A percentile compares a stretch with the other conserved stretches of the same genome.
Conservation (phyloP, 140 eudicot genomes). For the Senecio squalidus region DNA sequence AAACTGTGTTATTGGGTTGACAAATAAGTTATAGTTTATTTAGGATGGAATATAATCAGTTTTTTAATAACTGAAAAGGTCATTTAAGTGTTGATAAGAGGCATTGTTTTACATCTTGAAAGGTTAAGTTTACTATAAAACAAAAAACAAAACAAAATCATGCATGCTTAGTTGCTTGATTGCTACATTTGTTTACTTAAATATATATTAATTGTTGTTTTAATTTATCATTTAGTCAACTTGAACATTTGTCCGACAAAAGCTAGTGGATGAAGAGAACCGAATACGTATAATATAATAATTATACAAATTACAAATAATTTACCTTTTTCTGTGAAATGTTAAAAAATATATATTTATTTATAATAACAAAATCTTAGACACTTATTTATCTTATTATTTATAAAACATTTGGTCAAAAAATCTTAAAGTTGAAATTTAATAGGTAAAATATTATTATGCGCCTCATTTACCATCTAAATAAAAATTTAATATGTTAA, state of each 20-base stretch:
- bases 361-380: too few relatives aligned
- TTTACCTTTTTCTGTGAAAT: too few relatives aligned
- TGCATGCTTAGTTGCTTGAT: neutral
- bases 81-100: slow-evolving; percentile 23
- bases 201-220: neutral
- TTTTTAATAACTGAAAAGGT: slow-evolving; percentile 13
- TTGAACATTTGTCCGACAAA: neutral
- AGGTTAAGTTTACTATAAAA: slow-evolving; percentile 11
- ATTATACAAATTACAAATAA: too few relatives aligned
- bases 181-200: neutral
- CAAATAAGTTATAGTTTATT: slow-evolving; percentile 8
- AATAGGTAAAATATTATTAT: too few relatives aligned
- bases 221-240: slow-evolving; percentile 4
- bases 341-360: too few relatives aligned
- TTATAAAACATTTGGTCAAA: too few relatives aligned
- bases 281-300: too few relatives aligned
- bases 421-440: too few relatives aligned
- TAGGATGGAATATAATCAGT: neutral
- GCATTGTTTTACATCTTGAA: slow-evolving; percentile 18
- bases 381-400: too few relatives aligned
- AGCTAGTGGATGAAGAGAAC: neutral
- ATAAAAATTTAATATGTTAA: too few relatives aligned
- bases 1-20: slow-evolving; percentile 1
- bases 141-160: neutral
- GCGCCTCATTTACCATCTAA: too few relatives aligned